Evolutionary conservation across 148 eudicot genomes (phyloP).

Genomic region (Nyssa sinensis): DNA sequence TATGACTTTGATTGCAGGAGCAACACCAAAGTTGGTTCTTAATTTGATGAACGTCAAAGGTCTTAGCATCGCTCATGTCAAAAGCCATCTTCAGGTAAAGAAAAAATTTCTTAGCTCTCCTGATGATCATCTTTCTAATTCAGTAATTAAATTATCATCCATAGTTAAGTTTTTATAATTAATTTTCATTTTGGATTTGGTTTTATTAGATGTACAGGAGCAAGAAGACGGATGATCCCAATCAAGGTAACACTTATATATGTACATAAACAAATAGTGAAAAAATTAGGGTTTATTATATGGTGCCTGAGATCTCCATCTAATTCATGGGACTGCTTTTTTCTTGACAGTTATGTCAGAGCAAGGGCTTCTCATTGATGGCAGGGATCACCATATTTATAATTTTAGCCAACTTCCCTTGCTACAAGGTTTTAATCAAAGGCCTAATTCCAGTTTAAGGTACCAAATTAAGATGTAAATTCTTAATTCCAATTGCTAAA

Average conservation of each 20-base stretch:
- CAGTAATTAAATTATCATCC: not conserved
- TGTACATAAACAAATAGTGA: not conserved
- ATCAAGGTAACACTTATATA: constrained; percentile 48
- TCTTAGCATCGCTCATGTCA: constrained; percentile 90
- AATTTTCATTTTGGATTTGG: not conserved
- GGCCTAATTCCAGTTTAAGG: constrained; percentile 51
- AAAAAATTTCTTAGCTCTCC: no score
- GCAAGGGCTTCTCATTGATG: constrained; percentile 48
- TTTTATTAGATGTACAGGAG: constrained; percentile 74
- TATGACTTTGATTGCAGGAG: constrained; percentile 43
- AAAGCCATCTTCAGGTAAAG: constrained; percentile 92
- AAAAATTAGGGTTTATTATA: constrained; percentile 26
- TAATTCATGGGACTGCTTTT: constrained; percentile 1
- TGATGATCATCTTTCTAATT: no score
- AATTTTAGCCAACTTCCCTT: constrained; percentile 72
- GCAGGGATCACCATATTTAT: constrained; percentile 60
- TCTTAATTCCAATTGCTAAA: not conserved
- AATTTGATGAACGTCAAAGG: constrained; percentile 93
- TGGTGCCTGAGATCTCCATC: no score
- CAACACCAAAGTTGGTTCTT: constrained; percentile 91
- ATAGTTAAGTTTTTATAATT: not conserved
- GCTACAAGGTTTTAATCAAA: constrained; percentile 57
- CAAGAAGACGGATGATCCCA: constrained; percentile 80
- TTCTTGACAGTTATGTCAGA: constrained; percentile 33
- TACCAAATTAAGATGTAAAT: constrained; percentile 17